These are phyloP conservation scores for Monilinia fructicola DNA, from an alignment of 2,329 filamentous ascomycete species.

Conservation along the genomic window DNA sequence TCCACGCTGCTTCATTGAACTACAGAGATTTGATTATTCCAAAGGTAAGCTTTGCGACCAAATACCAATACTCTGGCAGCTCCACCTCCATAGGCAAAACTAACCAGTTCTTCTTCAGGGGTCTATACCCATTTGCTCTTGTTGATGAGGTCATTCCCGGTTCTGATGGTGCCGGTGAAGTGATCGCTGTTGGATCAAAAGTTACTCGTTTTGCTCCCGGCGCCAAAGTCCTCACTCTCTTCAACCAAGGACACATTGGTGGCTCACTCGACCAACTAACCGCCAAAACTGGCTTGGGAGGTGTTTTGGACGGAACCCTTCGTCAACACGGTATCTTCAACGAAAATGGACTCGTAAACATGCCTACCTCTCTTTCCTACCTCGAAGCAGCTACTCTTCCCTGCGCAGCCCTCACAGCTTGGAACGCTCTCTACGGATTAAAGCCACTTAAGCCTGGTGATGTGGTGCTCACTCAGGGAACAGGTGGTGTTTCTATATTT, in stretches of 20 bases:
- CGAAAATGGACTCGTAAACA: slow-evolving; percentile 58
- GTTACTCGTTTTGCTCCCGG: slow-evolving; percentile 59
- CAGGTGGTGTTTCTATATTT: slow-evolving; percentile 45
- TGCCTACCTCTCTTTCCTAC: slow-evolving; percentile 51
- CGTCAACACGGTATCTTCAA: slow-evolving; percentile 50
- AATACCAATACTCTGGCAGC: no score
- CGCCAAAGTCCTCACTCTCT: slow-evolving; percentile 59
- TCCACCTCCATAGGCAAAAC: not conserved
- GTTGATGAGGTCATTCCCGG: slow-evolving; percentile 38
- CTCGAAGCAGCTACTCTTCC: slow-evolving; percentile 51
- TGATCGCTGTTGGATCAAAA: slow-evolving; percentile 53
- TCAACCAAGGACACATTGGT: slow-evolving; percentile 48
- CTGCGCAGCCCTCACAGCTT: slow-evolving; percentile 55
- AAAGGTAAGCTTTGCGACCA: slow-evolving; percentile 31
- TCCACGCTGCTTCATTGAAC: slow-evolving; percentile 44
- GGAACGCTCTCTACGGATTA: slow-evolving; percentile 57
- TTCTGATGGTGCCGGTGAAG: slow-evolving; percentile 48
- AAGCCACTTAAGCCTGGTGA: slow-evolving; percentile 42
- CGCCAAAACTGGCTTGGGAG: slow-evolving; percentile 54
- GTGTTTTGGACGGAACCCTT: slow-evolving; percentile 51
- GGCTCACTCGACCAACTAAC: slow-evolving; percentile 34
- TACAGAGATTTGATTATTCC: slow-evolving; percentile 44
- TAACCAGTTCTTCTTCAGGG: slow-evolving; percentile 17
- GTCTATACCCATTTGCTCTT: slow-evolving; percentile 36
- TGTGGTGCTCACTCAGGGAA: slow-evolving; percentile 46